Conservation (phyloP, 495 filamentous ascomycete genomes). For the Rusavskia elegans region DNA sequence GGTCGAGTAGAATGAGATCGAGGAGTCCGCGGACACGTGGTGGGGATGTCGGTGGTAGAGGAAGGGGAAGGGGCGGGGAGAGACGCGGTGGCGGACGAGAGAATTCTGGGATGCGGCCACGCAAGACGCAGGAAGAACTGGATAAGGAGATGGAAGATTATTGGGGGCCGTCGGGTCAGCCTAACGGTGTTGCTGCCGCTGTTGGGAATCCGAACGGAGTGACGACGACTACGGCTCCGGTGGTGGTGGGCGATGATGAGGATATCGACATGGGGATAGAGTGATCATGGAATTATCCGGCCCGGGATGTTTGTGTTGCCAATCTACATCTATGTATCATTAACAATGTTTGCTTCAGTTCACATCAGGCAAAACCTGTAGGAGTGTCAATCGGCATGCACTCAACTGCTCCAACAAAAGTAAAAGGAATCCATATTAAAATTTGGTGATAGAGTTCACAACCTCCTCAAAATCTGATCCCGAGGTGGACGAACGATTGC, state of each 20-base stretch:
- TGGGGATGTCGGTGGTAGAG: slow-evolving; percentile 11
- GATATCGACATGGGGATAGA: slow-evolving; percentile 34
- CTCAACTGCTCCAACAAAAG: no score
- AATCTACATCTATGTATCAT: neutral
- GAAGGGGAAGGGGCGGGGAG: slow-evolving; percentile 17
- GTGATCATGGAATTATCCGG: neutral
- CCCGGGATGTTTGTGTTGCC: no score
- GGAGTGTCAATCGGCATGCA: no score
- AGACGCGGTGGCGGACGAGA: slow-evolving; percentile 20
- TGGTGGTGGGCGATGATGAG: slow-evolving; percentile 29
- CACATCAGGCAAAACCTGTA: no score
- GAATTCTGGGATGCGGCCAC: slow-evolving; percentile 41
- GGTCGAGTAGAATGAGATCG: slow-evolving; percentile 30
- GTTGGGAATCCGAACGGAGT: slow-evolving; percentile 14
- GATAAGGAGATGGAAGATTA: slow-evolving; percentile 97
- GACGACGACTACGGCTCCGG: slow-evolving; percentile 18
- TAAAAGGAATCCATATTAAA: no score
- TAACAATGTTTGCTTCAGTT: neutral
- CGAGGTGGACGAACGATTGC: no score
- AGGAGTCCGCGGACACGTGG: slow-evolving; percentile 22
- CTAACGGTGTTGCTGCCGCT: slow-evolving; percentile 6
- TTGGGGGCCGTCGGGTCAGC: slow-evolving; percentile 38
- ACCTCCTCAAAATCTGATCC: no score
- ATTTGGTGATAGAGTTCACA: no score
- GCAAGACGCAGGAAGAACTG: slow-evolving; percentile 83